A percentile compares a stretch with the other conserved stretches of the same genome.
These are phyloP conservation scores for Atkinsonella hypoxylon DNA, from an alignment of 2,329 filamentous ascomycete genomes.

Conservation along the genomic window DNA sequence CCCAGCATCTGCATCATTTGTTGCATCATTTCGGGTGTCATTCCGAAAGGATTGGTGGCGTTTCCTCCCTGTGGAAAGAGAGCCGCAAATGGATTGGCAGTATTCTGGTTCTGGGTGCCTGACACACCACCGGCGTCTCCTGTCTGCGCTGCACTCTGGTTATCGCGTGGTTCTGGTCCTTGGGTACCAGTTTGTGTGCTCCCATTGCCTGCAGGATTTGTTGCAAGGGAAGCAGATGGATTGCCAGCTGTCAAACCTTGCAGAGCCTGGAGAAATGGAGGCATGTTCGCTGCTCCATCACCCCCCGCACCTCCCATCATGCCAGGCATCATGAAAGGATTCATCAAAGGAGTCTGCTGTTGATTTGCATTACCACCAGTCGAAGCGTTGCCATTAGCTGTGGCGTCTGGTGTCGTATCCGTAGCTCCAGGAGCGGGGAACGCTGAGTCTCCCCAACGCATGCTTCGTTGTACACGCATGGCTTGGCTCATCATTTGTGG, in stretches of 20 bases:
- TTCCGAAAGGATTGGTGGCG: constrained; percentile 29
- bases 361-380: constrained; percentile 14
- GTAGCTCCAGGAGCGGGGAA: constrained; percentile 91
- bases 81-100: constrained; percentile 54
- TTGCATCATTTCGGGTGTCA: constrained; percentile 44
- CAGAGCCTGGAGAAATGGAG: constrained; percentile 18
- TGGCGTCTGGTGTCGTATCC: constrained; percentile 60
- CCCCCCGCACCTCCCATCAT: constrained; percentile 11
- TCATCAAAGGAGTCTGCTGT: constrained; percentile 32
- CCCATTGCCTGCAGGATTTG: neutral
- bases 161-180: constrained; percentile 14
- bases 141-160: constrained; percentile 13
- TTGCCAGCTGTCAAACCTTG: constrained; percentile 20
- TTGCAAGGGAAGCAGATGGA: constrained; percentile 19
- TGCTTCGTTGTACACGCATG: constrained; percentile 67
- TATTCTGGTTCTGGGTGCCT: constrained; percentile 23
- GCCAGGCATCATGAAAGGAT: constrained; percentile 19
- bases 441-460: constrained; percentile 42
- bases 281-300: constrained; percentile 12
- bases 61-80: constrained; percentile 37
- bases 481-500: constrained; percentile 75
- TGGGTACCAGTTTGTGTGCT: constrained; percentile 15
- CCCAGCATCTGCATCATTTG: constrained; percentile 40
- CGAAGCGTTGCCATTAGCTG: constrained; percentile 17
- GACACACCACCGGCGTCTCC: constrained; percentile 13